Evolutionary conservation across 441 rosid genomes (phyloP), one percentile per base, ranked within the genome.

Genomic region (Biscutella laevigata): DNA sequence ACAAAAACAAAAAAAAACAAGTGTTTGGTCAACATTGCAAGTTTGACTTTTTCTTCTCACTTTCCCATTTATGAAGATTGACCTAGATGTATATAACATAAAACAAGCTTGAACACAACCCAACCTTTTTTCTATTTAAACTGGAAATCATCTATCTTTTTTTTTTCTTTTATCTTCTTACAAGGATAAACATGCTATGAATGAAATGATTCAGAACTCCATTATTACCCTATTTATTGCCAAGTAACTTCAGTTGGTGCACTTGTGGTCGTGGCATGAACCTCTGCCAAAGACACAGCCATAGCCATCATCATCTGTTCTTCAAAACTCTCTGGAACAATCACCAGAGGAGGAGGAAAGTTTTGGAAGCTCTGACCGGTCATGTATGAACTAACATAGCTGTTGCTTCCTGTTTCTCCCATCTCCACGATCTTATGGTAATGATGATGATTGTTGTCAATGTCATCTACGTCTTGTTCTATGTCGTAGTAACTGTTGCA

Each of bases 261-360:
- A 59, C 62, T 73, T 21, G 60, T 37, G 2, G 81, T 17, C 10
- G 81, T 22, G 8, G 81, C 71, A 69, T 77, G 76, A 51, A 85
- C 89, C 66, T 91, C 96, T 7, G 94, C 95, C 29, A 91, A 74
- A 72, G 96, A 85, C 40, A 83, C 86, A 25, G 98, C 91, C 96
- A 83, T 80, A 25, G 96, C 96, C 52, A 91, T 61, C 95, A 88
- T 88, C 95, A 88, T 88, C 70, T 91, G 95, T 56, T 91, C 98
- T 74, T 91, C 98, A 42, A 71, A 91, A 73, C 74, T 88, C 74
- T 83, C 95, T 2, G 96, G 95, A 48, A 81, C 54, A 13, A 85
- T 69, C 7, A 82, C 71, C 15, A 61, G 71, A 4, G 82, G 69
- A 35, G 62, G 58, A 41, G 39, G 59, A 51, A 71, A 46, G 61